Base-by-base conservation (phyloP, 2,329 filamentous ascomycete species). In the Magnaporthiopsis rhizophila region DNA sequence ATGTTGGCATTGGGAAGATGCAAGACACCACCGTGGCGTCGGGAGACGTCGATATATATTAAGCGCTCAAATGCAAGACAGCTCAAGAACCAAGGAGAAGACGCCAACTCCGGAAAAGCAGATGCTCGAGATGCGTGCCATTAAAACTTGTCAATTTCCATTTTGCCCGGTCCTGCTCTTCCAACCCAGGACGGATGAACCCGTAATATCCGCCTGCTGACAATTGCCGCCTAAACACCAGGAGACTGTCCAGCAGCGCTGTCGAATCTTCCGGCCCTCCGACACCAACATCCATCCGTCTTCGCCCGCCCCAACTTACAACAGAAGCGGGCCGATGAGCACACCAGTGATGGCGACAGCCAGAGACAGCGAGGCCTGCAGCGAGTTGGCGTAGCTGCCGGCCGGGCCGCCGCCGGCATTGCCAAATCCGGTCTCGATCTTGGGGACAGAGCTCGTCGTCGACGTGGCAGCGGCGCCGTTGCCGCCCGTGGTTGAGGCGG, bases 351-450 rank as follows among this genome's bases (percentile, higher is more conserved):
- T 61, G 28, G 38, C 58, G 30, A 36, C 50, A 11, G 53, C 62
- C 8, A 63, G n/a, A 8, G 62, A 58, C 38, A 64, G 45, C 15
- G 63, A 61, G n/a, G 58, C 45, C 24, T 34, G 38, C 45, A 64
- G 53, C 6, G 58, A 61, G 30, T 30, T 59, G 8, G 58, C 36
- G 56, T 21, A 32, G 3, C 60, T 50, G 53, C 36, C 38, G 18
- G 30, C 50, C 58, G 60, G 58, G 50, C 45, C 30, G 28, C 61
- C 21, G 24, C 59, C 61, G 32, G 59, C 61, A 53, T 66, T 69
- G 62, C 63, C 69, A 26, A 73, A 65, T 57, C 74, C 76, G 21
- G 73, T 73, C 70, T 74, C 83, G 62, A 83, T 70, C 36, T 71
- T 67, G 26, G 74, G 73, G 38, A 73, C 72, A 7, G 72, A 69